Percentiles rank a stretch among this genome's conserved stretches.
Evolutionary conservation across 371 early-diverging fungal genomes (phyloP).

Genomic region (Mortierella sp.): DNA sequence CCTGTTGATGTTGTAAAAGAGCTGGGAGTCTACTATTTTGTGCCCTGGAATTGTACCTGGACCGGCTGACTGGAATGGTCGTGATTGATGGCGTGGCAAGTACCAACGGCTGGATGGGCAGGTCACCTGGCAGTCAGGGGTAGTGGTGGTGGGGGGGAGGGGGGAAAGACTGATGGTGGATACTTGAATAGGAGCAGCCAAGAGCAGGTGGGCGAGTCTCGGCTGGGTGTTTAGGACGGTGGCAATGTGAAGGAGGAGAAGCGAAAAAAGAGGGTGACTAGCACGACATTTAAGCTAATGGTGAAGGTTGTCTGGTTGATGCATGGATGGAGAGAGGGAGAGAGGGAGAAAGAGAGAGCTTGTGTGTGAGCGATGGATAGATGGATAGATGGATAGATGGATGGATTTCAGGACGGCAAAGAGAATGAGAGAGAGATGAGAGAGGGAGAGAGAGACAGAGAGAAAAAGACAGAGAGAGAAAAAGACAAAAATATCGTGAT

Average conservation of each 20-base stretch:
- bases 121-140: not conserved
- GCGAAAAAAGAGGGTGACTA: not conserved
- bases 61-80: too few relatives aligned
- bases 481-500: not conserved
- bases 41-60: too few relatives aligned
- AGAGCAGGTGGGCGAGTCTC: slow-evolving; percentile 1
- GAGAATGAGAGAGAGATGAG: not conserved
- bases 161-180: too few relatives aligned
- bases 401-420: not conserved
- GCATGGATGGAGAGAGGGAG: slow-evolving; percentile 4
- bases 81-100: too few relatives aligned
- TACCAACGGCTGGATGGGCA: too few relatives aligned
- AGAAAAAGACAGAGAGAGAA: not conserved
- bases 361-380: not conserved
- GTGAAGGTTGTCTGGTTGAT: too few relatives aligned
- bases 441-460: slow-evolving; percentile 1
- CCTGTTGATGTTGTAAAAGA: too few relatives aligned
- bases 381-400: not conserved
- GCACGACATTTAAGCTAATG: not conserved
- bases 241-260: not conserved
- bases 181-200: too few relatives aligned
- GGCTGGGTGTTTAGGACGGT: not conserved
- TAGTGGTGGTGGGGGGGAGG: not conserved
- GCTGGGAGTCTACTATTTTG: too few relatives aligned
- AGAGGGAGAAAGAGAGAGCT: not conserved